Base-by-base conservation (phyloP, 176 grass and related monocot genomes). In the Areca catechu region DNA sequence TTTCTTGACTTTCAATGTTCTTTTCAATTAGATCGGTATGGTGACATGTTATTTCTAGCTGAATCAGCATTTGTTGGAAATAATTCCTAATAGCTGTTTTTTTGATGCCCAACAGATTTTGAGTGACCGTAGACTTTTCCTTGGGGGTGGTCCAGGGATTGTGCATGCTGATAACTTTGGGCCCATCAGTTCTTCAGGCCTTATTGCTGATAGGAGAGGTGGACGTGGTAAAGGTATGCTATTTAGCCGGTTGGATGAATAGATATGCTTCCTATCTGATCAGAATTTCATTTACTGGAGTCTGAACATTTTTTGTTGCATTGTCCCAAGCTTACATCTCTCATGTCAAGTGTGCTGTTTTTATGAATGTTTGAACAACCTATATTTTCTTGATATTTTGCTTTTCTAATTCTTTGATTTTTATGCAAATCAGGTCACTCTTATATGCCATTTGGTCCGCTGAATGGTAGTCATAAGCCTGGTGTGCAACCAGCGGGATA, bases 81-180 rank as follows among this genome's bases (percentile, higher is more conserved):
- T 29, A 29, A 43, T 12, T 15, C 10, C 25, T 30, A 17, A 30
- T 60, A 19, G 22, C 24, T 60, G 24, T 60, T n/a, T 24, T 80
- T 43, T 54, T 75, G 22, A 52, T 67, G 51, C 34, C 34, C 34
- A 69, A 22, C 68, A 99, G 94, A 89, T 99, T 51, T 99, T 93
- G 77, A 85, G 89, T 74, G 84, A 95, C 20, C 82, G 79, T 28
- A 89, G 88, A 79, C 74, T 99, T 29, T 99, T 80, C 73, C 72
- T 89, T 62, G 84, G 94, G 14, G 84, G 94, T 68, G 84, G 81
- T 69, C 87, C 83, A 75, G 94, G 88, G 59, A 74, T 78, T 60
- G 57, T 83, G 72, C 81, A 81, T 14, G 73, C 78, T 67, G 71
- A 81, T 56, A 89, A 57, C 52, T 83, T 77, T 53, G 75, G 81